Percentiles rank a stretch among this genome's conserved stretches.
Conservation (phyloP, 2,329 filamentous ascomycete genomes). For the Pseudogymnoascus sp. region DNA sequence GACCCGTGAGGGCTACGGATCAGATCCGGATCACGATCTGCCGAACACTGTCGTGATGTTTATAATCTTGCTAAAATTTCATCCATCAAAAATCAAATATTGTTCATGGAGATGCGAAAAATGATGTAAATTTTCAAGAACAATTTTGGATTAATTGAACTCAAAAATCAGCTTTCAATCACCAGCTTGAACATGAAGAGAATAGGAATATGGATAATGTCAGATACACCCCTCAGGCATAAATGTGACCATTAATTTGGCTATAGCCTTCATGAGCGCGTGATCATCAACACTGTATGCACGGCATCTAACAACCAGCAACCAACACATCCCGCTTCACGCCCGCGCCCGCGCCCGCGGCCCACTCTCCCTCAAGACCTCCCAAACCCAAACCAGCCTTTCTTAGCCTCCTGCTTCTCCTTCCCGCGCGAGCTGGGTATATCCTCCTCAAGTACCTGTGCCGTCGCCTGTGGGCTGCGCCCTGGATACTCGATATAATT, state of each 20-base stretch:
- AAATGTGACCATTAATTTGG: neutral
- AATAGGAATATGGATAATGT: neutral
- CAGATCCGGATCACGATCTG: too few species aligned
- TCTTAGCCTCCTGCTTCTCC: constrained; percentile 45
- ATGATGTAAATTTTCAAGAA: neutral
- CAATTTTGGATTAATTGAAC: neutral
- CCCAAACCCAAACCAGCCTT: constrained; percentile 68
- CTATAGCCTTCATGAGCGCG: neutral
- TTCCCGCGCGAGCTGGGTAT: constrained; percentile 23
- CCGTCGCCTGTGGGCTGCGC: constrained; percentile 30
- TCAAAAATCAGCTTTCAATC: neutral
- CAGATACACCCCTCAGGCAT: neutral
- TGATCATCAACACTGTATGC: neutral
- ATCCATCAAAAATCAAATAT: neutral
- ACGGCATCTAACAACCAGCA: neutral
- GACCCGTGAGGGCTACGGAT: too few species aligned
- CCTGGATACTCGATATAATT: constrained; percentile 93
- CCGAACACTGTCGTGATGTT: too few species aligned
- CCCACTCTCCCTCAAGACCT: constrained; percentile 15
- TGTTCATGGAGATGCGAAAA: neutral
- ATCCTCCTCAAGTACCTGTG: constrained; percentile 20
- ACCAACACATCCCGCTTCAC: neutral
- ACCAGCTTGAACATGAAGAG: neutral
- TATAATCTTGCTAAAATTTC: neutral
- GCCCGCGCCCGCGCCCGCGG: neutral